Conservation (phyloP, 768 basidiomycete species). For the Russula sp. region DNA sequence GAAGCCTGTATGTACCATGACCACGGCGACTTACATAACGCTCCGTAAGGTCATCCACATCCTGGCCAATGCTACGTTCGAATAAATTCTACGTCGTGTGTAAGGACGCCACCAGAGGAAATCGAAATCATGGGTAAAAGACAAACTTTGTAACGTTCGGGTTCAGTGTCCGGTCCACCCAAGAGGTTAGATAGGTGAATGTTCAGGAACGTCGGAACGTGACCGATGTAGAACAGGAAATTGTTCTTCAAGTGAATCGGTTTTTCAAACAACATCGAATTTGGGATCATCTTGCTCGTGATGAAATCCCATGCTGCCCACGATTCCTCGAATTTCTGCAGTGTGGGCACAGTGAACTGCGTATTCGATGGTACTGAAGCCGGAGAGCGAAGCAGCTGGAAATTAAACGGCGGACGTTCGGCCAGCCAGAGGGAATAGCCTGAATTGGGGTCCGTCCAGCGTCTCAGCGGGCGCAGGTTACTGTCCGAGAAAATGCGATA, state of each 20-base stretch:
- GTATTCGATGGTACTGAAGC: slow-evolving; percentile 26
- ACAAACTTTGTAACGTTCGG: slow-evolving; percentile 66
- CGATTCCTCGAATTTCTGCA: slow-evolving; percentile 71
- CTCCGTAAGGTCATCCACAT: slow-evolving; percentile 81
- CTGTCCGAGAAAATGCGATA: slow-evolving; percentile 62
- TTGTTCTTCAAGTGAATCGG: slow-evolving; percentile 94
- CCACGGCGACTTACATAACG: slow-evolving; percentile 57
- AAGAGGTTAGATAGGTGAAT: slow-evolving; percentile 77
- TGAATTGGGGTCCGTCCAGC: slow-evolving; percentile 69
- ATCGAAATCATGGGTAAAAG: neutral
- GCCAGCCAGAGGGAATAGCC: slow-evolving; percentile 87
- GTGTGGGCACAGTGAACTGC: slow-evolving; percentile 61
- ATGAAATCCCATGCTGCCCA: slow-evolving; percentile 90
- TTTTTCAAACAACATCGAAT: slow-evolving; percentile 77
- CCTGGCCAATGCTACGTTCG: slow-evolving; percentile 93
- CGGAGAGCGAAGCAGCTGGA: slow-evolving; percentile 52
- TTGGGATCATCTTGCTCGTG: slow-evolving; percentile 79
- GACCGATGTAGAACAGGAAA: slow-evolving; percentile 94
- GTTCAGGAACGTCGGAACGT: slow-evolving; percentile 88
- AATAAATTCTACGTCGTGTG: slow-evolving; percentile 51
- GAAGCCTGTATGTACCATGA: neutral
- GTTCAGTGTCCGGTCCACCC: slow-evolving; percentile 74
- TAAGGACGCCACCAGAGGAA: neutral
- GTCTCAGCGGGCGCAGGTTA: slow-evolving; percentile 75
- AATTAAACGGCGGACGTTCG: slow-evolving; percentile 75